Evolutionary conservation across 2,329 filamentous ascomycete species (phyloP), one percentile per base, ranked within the genome.

Genomic region (Calonectria naviculata): DNA sequence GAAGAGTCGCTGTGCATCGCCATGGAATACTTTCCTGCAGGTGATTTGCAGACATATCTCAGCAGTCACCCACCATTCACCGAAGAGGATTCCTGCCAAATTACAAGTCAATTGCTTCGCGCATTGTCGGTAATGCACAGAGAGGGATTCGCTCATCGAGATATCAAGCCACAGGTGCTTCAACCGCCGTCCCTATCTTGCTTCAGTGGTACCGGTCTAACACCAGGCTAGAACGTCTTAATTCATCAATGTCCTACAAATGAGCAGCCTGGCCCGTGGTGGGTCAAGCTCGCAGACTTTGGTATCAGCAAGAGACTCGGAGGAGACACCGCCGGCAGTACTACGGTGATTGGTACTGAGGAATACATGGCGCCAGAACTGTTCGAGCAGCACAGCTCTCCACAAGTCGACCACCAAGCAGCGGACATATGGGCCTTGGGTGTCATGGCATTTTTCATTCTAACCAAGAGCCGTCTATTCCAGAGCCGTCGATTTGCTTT

Each of bases 371-470:
- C 75, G 13, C 75, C 75, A 0, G 75, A 77, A n/a, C 67, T 76
- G 12, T 67, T 71, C 34, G 21, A 41, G 8, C 36, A 58, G 29
- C 47, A 64, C 3, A 52, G 19, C 10, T 7, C 41, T 6, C 10
- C 36, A 3, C 21, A 38, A 5, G 62, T 62, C 1, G 52, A 74
- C n/a, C 56, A 73, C n/a, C 62, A 44, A 13, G 68, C 70, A 3
- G 72, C 71, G 6, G 77, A 78, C 42, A 74, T 78, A 56, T 78
- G 77, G 77, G 72, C 72, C 12, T 42, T 78, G 41, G 75, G 76
- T 4, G 71, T 69, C n/a, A 75, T 73, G 41, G 38, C 72, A 13
- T 74, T 71, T 41, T 68, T 49, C 24, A 60, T 71, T 15, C 36
- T 74, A n/a, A 73, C 66, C 2, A 70, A 68, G 41, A 46, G 52